Conservation (phyloP, 2,329 filamentous ascomycete genomes). For the Hortaea werneckii region DNA sequence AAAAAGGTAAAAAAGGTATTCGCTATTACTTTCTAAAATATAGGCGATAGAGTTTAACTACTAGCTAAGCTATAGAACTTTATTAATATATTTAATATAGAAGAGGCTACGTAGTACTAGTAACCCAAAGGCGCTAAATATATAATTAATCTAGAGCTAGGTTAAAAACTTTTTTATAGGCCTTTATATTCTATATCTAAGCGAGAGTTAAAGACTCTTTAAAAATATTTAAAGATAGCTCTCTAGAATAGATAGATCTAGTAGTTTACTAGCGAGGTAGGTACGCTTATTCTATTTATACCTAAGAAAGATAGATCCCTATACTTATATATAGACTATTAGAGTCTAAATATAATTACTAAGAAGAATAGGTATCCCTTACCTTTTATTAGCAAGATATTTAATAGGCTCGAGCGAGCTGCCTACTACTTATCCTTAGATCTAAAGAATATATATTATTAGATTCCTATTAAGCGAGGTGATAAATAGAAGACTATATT, state of each 20-base stretch:
- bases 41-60: not conserved
- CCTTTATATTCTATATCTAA: slow-evolving; percentile 6
- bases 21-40: not conserved
- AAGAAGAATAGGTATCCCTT: slow-evolving; percentile 21
- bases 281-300: slow-evolving; percentile 13
- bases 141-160: slow-evolving; percentile 6
- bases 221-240: not conserved
- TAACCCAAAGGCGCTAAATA: slow-evolving; percentile 1
- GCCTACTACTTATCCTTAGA: slow-evolving; percentile 16
- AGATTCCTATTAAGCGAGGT: slow-evolving; percentile 14
- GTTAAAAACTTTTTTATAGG: slow-evolving; percentile 5
- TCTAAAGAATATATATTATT: slow-evolving; percentile 16
- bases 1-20: not conserved
- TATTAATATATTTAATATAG: not conserved
- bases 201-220: not conserved
- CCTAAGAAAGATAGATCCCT: slow-evolving; percentile 14
- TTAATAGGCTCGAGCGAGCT: slow-evolving; percentile 9
- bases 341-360: slow-evolving; percentile 17
- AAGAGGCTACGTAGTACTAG: not conserved
- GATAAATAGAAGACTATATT: slow-evolving; percentile 18
- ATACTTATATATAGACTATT: slow-evolving; percentile 17
- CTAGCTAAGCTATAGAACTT: not conserved
- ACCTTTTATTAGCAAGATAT: slow-evolving; percentile 13
- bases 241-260: slow-evolving; percentile 4
- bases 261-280: slow-evolving; percentile 1